phyloP scores from a whole-genome alignment of 306 rosid species.

The Hippophae gyantsensis region DNA sequence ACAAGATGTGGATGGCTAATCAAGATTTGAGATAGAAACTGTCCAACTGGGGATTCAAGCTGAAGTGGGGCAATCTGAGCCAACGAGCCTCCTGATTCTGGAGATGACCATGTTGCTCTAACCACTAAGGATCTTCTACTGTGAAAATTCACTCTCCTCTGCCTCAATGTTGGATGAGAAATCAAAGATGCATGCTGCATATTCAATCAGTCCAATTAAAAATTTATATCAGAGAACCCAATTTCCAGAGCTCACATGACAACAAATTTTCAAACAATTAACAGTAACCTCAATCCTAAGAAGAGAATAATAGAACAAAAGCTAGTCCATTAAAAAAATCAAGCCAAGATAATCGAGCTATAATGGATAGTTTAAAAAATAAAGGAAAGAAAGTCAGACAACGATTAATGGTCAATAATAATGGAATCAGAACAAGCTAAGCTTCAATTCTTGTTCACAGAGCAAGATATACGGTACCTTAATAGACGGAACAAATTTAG shows the following conservation, averaged over 20 bases:
- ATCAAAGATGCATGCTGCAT: conserved; percentile 33
- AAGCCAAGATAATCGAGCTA: too few relatives aligned
- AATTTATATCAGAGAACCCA: neutral
- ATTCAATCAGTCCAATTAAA: conserved; percentile 2
- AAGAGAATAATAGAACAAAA: too few relatives aligned
- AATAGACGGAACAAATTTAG: conserved; percentile 21
- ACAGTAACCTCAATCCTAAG: too few relatives aligned
- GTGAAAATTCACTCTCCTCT: conserved; percentile 26
- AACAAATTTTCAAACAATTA: too few relatives aligned
- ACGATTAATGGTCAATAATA: neutral
- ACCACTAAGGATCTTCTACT: conserved; percentile 41
- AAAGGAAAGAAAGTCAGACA: too few relatives aligned
- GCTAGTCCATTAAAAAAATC: too few relatives aligned
- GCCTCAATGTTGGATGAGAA: conserved; percentile 34
- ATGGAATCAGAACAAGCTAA: neutral
- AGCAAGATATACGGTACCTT: conserved; percentile 31
- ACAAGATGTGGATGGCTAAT: conserved; percentile 83
- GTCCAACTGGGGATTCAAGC: conserved; percentile 89
- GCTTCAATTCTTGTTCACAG: neutral
- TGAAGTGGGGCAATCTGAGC: conserved; percentile 70
- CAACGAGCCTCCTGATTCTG: conserved; percentile 38
- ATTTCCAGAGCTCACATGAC: neutral
- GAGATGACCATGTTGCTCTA: conserved; percentile 36
- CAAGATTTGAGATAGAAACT: conserved; percentile 74
- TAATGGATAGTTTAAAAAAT: too few relatives aligned